Evolutionary conservation across 1,284 basidiomycete genomes (phyloP), one percentile per base, ranked within the genome.

Genomic region (Ceratobasidium sp.): DNA sequence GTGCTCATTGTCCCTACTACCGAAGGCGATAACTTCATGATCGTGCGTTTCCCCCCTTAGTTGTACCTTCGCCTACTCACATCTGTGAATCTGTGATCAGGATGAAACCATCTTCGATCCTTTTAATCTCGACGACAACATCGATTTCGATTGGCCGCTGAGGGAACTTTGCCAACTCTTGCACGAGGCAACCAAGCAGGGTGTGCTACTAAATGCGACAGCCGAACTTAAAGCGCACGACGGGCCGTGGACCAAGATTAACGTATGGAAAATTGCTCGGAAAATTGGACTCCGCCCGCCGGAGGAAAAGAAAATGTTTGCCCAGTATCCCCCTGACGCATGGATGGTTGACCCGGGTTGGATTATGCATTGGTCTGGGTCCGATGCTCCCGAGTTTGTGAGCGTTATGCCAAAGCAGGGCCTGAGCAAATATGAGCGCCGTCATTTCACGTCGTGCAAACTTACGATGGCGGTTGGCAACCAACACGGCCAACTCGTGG

Each of bases 11-110:
- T 38, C 10, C 31, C 45, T 20, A 47, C 31, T 40, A 64, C 58
- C n/a, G 29, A 64, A 50, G 58, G 43, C 42, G 43, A 60, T 27
- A 60, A 60, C n/a, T 50, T 50, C 32, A 22, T 64, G 13, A 13
- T 64, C 32, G 58, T 52, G 22, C 34, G 58, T 64, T 1, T 27
- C 5, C 38, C 43, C 3, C 17, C n/a, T n/a, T n/a, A n/a, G n/a
- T 27, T 49, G 29, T n/a, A 35, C 29, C 57, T 29, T 29, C 22
- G 15, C 25, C 15, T 32, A 45, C 32, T 32, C 47, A n/a, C 25
- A 34, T 27, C 22, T 45, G 45, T 25, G 10, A n/a, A 34, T 22
- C 40, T 32, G 7, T 35, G 25, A n/a, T 32, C 32, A 64, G 58
- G 32, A 32, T 22, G 58, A 64, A 31, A 20, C 35, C 6, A 47